Base-by-base conservation (phyloP, 2,329 filamentous ascomycete species). In the Knoxdaviesia capensis region DNA sequence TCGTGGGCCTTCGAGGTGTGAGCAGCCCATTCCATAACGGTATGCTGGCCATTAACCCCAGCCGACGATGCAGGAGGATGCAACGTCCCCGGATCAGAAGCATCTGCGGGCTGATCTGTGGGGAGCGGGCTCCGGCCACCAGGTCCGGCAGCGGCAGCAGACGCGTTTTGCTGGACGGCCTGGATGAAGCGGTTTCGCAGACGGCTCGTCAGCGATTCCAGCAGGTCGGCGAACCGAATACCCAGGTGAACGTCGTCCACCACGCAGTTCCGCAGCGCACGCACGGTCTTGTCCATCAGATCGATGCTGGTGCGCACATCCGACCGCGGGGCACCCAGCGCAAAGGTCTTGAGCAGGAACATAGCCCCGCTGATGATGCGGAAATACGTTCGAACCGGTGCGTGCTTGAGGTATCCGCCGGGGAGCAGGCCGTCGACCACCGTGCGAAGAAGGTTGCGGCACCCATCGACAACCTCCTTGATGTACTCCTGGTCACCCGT, bases 201-300 rank as follows among this genome's bases (percentile, higher is more conserved):
- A 29, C 81, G 70, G 46, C 77, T 77, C 0, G 80, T 86, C 36
- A 90, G 61, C 1, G 78, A 82, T 51, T 86, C 77, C n/a, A 88
- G 71, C 39, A 88, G 69, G 51, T 87, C 81, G 11, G 83, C 81
- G 51, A 90, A 90, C 6, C 82, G 73, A 45, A 81, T 85, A n/a
- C 80, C 82, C 5, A 90, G 68, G 54, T 90, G 83, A 6, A 88
- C 81, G 49, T 90, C 83, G 52, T 90, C 83, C 4, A 88, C 82
- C 6, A 87, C 80, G 47, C 80, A 86, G 49, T 74, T 80, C 11
- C 80, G 72, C 34, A 90, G 66, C 1, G 80, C 81, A 48, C 77
- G 68, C 0, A 87, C 80, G 0, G 80, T 82, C 31, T 71, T 65
- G 52, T 86, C 80, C 64, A 90, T 80, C 31, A 90, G 64, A 6